Percentiles rank a stretch among this genome's conserved stretches.
phyloP scores from a whole-genome alignment of 176 grass and related monocot species.

The Musa beccarii region DNA sequence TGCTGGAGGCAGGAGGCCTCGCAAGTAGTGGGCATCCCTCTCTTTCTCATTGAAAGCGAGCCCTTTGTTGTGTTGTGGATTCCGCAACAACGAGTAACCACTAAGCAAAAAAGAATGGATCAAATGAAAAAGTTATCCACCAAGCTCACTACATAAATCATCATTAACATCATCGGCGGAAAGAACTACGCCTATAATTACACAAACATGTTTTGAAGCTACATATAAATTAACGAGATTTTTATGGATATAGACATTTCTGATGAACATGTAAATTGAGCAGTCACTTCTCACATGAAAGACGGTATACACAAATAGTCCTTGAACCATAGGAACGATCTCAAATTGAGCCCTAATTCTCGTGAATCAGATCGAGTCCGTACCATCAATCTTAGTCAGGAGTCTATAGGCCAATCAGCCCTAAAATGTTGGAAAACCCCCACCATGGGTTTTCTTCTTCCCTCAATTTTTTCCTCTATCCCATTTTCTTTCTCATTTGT shows the following conservation, averaged over 20 bases:
- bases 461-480: too few relatives aligned
- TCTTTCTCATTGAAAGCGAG: conserved; percentile 60
- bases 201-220: neutral
- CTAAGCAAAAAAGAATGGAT: conserved; percentile 16
- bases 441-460: too few relatives aligned
- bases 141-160: neutral
- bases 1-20: conserved; percentile 50
- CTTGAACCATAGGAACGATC: neutral
- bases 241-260: neutral
- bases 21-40: conserved; percentile 64
- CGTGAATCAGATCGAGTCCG: too few relatives aligned
- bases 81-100: conserved; percentile 52
- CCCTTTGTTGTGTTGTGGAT: conserved; percentile 76
- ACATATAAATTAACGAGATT: neutral
- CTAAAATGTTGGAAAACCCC: too few relatives aligned
- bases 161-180: neutral
- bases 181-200: neutral
- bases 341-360: neutral
- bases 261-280: neutral
- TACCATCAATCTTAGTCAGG: too few relatives aligned
- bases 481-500: too few relatives aligned
- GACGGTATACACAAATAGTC: neutral
- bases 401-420: too few relatives aligned
- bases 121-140: neutral
- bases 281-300: neutral